Conservation (phyloP, 768 basidiomycete species). For the Tulasnella calospora region DNA sequence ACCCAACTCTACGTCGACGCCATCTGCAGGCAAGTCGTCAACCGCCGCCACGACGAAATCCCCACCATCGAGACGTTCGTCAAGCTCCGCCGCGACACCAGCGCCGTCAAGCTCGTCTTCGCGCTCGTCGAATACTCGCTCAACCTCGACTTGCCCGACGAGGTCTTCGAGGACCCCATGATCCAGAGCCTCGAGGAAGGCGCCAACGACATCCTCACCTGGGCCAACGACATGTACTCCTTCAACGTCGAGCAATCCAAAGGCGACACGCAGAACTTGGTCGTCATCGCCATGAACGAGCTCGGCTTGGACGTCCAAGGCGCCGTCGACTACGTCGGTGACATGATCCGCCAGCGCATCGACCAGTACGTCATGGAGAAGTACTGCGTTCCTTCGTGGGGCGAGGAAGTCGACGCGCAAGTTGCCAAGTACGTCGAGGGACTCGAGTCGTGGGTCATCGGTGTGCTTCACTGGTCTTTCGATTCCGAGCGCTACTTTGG, state of each 20-base stretch:
- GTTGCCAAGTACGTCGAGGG: constrained; percentile 57
- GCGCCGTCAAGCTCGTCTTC: constrained; percentile 74
- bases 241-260: constrained; percentile 79
- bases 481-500: constrained; percentile 67
- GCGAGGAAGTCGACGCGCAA: constrained; percentile 57
- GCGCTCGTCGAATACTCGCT: constrained; percentile 77
- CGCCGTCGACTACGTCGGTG: constrained; percentile 63
- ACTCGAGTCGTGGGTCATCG: constrained; percentile 68
- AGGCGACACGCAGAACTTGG: constrained; percentile 82
- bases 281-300: constrained; percentile 70
- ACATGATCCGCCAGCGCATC: constrained; percentile 54
- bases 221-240: constrained; percentile 85
- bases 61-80: constrained; percentile 81
- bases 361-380: constrained; percentile 51
- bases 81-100: constrained; percentile 69
- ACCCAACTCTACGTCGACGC: constrained; percentile 79
- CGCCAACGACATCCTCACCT: constrained; percentile 75
- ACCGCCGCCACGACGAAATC: constrained; percentile 55
- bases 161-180: constrained; percentile 71
- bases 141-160: constrained; percentile 72
- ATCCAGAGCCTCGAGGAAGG: constrained; percentile 65
- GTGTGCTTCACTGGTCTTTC: constrained; percentile 70
- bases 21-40: constrained; percentile 64
- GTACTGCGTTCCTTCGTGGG: constrained; percentile 62
- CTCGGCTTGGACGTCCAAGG: constrained; percentile 66